Evolutionary conservation across 2,329 filamentous ascomycete species (phyloP), one percentile per base, ranked within the genome.

Genomic region (Colletotrichum abscissum): DNA sequence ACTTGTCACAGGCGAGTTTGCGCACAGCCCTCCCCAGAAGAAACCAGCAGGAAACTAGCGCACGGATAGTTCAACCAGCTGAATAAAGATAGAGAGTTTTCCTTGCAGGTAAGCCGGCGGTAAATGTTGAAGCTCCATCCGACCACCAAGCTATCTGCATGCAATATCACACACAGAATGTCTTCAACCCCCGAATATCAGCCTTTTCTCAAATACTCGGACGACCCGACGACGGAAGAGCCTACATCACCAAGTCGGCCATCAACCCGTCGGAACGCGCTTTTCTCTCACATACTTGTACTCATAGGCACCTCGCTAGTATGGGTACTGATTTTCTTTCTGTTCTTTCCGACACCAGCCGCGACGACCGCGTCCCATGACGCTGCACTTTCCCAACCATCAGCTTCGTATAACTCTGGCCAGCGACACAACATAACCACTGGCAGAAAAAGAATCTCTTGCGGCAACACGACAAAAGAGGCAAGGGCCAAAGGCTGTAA

Each of bases 231-330:
- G 22, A 58, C 67, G 66, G 75, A 76, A 63, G 75, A 75, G 16
- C 56, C 35, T 12, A 16, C 46, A 16, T 65, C 63, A n/a, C 63
- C 16, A 9, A 65, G 19, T 7, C 67, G 60, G 28, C 63, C 38
- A 8, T 55, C 42, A 5, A 65, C 63, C 46, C 69, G 62, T 30
- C 66, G 72, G 26, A 69, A 58, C 8, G 66, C 63, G 5, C 38
- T 75, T 3, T 22, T 76, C 12, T 73, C 76, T 7, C 74, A 77
- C 42, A 55, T 72, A 24, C 62, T 72, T 5, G 75, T 77, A 6
- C 72, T 75, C 30, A 58, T 77, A 8, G 68, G 63, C n/a, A 78
- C 76, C 11, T 78, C 77, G 3, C 55, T 78, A 11, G 67, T 78
- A 30, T 78, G 77, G 76, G 26, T 75, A 14, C 22, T 78, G 2